A percentile compares a stretch with the other conserved stretches of the same genome.
phyloP scores from a whole-genome alignment of 2,329 filamentous ascomycete species.

The Ascochyta clinopodiicola region DNA sequence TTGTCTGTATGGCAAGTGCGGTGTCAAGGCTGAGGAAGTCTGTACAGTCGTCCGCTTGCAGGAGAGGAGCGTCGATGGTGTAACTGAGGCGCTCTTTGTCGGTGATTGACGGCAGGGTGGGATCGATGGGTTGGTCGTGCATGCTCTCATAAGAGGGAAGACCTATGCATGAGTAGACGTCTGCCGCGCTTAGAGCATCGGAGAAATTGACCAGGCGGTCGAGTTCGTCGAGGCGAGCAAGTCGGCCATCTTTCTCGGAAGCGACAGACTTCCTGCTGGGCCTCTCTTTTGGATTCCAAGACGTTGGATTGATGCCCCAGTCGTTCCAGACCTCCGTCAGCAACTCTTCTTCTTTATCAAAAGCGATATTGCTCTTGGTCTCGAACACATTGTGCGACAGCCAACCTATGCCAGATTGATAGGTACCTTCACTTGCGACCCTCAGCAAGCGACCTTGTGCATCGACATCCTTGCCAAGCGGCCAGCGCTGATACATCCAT shows the following conservation, averaged over 20 bases:
- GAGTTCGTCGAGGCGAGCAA: constrained; percentile 45
- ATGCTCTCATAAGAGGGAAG: constrained; percentile 49
- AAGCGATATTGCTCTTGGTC: constrained; percentile 45
- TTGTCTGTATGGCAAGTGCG: constrained; percentile 39
- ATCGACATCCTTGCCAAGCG: constrained; percentile 73
- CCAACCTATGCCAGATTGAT: constrained; percentile 78
- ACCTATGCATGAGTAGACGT: constrained; percentile 62
- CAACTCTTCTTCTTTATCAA: constrained; percentile 66
- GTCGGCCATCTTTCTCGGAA: not conserved
- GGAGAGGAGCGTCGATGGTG: constrained; percentile 59
- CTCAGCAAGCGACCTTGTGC: constrained; percentile 71
- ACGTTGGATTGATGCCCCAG: constrained; percentile 70
- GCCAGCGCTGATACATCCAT: constrained; percentile 85
- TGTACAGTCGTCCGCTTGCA: constrained; percentile 58
- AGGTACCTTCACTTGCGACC: constrained; percentile 82
- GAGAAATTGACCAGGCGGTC: constrained; percentile 60
- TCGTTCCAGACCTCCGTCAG: constrained; percentile 70
- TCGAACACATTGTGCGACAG: constrained; percentile 67
- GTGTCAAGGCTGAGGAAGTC: constrained; percentile 54
- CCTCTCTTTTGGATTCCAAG: constrained; percentile 52
- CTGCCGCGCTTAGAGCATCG: constrained; percentile 69
- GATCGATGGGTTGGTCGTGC: constrained; percentile 62
- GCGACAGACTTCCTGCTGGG: constrained; percentile 50
- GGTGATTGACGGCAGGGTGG: constrained; percentile 65
- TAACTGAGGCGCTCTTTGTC: constrained; percentile 63